These are phyloP conservation scores for Apium graveolens DNA, from an alignment of 129 eudicot genomes.

Conservation along the genomic window DNA sequence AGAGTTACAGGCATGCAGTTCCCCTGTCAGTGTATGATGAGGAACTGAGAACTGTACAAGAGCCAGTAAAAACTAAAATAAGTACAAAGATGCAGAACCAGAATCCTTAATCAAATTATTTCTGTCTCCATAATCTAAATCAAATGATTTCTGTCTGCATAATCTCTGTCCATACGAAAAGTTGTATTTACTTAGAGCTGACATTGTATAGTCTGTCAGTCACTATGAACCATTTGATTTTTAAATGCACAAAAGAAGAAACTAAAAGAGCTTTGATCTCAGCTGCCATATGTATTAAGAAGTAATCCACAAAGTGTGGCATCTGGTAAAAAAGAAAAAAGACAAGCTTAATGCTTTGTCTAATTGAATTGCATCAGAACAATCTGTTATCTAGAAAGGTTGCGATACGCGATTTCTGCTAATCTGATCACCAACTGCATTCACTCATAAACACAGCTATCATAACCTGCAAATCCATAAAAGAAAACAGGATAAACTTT, in stretches of 20 bases:
- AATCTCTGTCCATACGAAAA: too few species aligned
- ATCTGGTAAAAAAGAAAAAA: background rate
- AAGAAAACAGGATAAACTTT: background rate
- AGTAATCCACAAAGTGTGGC: background rate
- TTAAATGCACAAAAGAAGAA: background rate
- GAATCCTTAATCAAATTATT: background rate
- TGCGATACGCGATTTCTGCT: slow-evolving; percentile 9
- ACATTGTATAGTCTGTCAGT: background rate
- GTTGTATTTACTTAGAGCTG: background rate
- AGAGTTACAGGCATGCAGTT: too few species aligned
- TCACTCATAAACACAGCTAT: slow-evolving; percentile 39
- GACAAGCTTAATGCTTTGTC: background rate
- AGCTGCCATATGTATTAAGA: background rate
- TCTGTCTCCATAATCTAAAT: background rate
- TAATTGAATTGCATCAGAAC: background rate
- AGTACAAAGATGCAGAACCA: background rate
- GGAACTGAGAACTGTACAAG: too few species aligned
- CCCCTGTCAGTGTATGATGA: too few species aligned
- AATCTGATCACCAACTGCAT: background rate
- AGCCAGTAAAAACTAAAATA: background rate
- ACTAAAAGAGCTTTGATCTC: background rate
- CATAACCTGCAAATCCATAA: slow-evolving; percentile 44
- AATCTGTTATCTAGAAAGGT: background rate
- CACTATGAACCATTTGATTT: background rate
- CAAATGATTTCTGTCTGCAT: background rate